Base-by-base conservation (phyloP, 805 yeast species). In the Metschnikowia lachancei region DNA sequence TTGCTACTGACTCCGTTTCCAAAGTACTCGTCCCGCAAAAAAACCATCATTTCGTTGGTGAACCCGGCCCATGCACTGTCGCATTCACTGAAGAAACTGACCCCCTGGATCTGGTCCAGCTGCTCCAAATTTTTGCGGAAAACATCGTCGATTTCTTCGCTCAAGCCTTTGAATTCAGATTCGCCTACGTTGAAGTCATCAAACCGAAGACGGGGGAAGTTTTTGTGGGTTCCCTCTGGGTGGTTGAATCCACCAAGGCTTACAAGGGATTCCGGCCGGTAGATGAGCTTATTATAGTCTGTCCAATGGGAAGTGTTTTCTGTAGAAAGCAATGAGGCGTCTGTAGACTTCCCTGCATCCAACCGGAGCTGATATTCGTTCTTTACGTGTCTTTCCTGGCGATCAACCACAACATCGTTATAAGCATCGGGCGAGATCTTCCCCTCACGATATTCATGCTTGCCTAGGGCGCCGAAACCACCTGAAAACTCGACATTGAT, bases 11-110 rank as follows among this genome's bases (percentile, higher is more conserved):
- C 57, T 28, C 70, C 72, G 40, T 60, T 63, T 36, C 66, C 69
- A 55, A 83, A 69, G 55, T 77, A 83, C 56, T 87, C 95, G 60
- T 91, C 97, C 45, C 78, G 71, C 16, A 90, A 41, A 7, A 73
- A 76, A n/a, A 66, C 56, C 19, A 90, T 47, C 51, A 82, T 53
- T 38, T 73, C 72, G 34, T 66, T 61, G 4, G 87, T 64, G 55
- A 86, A 81, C 0, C 96, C 96, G 40, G 89, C 85, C 98, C 98
- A 92, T 0, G 85, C 86, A 18, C 80, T 74, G 59, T 87, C 95
- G 3, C 83, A 54, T 43, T 90, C 96, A 0, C 85, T 77, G 2
- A 83, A 58, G 0, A 87, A 41, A 54, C 85, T 86, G 9, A 94
- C 47, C 0, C 97, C 97, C 45, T 76, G 78, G 16, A 91, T 59